Base-by-base conservation (phyloP, 2,329 filamentous ascomycete genomes). In the Piedraia hortae region DNA sequence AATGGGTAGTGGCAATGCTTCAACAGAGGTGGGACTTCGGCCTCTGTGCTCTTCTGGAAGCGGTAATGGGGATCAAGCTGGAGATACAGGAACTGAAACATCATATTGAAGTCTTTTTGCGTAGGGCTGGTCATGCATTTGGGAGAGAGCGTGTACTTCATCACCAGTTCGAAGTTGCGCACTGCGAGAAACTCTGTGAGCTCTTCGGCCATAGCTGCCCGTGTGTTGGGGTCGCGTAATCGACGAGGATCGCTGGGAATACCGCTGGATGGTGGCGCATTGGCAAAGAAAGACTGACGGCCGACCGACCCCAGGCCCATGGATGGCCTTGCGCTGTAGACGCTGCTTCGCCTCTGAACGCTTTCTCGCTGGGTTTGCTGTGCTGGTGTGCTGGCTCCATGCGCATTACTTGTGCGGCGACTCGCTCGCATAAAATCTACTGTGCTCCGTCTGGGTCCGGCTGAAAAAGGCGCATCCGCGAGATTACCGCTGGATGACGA, bases 71-170 rank as follows among this genome's bases (percentile, higher is more conserved):
- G 85, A 41, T 97, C 85, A 40, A 97, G 88, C 26, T 78, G 72
- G 38, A 78, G 75, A 45, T 97, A 97, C 3, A 97, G 55, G 74
- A 82, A 97, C 39, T 93, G 78, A 40, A 97, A 97, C 59, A 97
- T 89, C 46, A 63, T 71, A 39, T 88, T 85, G 51, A 97, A 97
- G 43, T 97, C 85, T 41, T 97, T 97, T 36, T 93, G 82, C 1
- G 82, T 97, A 0, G 85, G 88, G 19, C 75, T 89, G 37, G 75
- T 82, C 41, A 90, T 67, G 4, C 77, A 73, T 36, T 91, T 91
- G 31, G 73, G 70, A 1, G 75, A 74, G n/a, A 97, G 54, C 2
- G 66, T 70, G 43, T 93, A 74, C 48, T 89, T 91, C 68, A 88
- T 90, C 35, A 93, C 80, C 59, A 91, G 66, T 46, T 97, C 85